phyloP scores from a whole-genome alignment of 306 rosid species.

The peach (Prunus persica) region DNA sequence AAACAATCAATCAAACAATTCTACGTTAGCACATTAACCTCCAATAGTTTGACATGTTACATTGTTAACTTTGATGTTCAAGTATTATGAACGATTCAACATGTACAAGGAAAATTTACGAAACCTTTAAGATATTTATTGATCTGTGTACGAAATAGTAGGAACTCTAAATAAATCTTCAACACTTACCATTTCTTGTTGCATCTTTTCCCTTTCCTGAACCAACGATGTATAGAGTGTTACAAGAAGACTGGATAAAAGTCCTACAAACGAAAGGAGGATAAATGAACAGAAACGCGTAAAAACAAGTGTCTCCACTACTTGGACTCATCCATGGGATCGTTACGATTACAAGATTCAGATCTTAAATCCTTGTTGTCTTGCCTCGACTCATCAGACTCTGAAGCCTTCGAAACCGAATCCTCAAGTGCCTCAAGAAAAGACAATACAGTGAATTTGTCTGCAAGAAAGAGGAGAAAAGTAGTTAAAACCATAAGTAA shows the following conservation, averaged over 20 bases:
- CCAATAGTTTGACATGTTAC: neutral
- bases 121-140: neutral
- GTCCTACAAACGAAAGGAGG: neutral
- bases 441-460: conserved; percentile 83
- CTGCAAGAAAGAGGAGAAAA: conserved; percentile 40
- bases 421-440: conserved; percentile 96
- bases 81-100: neutral
- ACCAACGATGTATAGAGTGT: neutral
- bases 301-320: conserved; percentile 24
- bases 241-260: neutral
- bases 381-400: conserved; percentile 53
- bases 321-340: conserved; percentile 76
- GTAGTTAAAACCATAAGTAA: neutral
- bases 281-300: conserved; percentile 9
- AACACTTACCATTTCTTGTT: conserved; percentile 1
- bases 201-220: conserved; percentile 1
- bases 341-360: conserved; percentile 56
- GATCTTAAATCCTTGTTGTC: conserved; percentile 71
- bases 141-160: neutral
- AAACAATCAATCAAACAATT: too few species aligned
- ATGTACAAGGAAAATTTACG: neutral
- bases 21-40: too few species aligned
- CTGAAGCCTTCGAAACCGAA: conserved; percentile 51
- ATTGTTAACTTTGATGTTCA: neutral
- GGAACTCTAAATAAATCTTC: neutral